A percentile compares a stretch with the other conserved stretches of the same genome.
phyloP scores from a whole-genome alignment of 805 yeast genomes.

The Starmera caribaea region DNA sequence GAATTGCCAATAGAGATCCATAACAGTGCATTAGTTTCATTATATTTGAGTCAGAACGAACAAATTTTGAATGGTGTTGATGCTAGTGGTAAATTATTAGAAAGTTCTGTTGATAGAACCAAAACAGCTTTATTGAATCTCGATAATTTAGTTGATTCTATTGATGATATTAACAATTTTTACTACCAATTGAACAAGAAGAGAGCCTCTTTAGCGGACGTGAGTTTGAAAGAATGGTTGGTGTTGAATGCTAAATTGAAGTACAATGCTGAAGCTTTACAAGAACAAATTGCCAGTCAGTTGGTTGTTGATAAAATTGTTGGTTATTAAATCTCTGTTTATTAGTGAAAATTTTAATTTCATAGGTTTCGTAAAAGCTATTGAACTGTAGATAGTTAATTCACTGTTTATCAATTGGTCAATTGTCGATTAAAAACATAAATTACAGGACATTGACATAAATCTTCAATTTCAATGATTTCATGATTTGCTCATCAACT shows the following conservation, averaged over 20 bases:
- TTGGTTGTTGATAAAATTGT: slow-evolving; percentile 11
- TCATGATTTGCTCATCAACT: too few species aligned
- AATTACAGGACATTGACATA: too few species aligned
- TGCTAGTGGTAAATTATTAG: slow-evolving; percentile 11
- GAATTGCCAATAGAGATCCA: slow-evolving; percentile 60
- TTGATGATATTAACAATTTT: slow-evolving; percentile 16
- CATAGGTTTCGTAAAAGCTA: too few species aligned
- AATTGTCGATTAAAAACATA: too few species aligned
- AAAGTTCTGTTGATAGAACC: slow-evolving; percentile 10
- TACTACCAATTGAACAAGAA: slow-evolving; percentile 18
- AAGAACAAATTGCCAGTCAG: slow-evolving; percentile 14
- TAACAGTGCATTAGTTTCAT: slow-evolving; percentile 58
- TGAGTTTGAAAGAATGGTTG: slow-evolving; percentile 18
- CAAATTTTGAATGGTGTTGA: slow-evolving; percentile 4
- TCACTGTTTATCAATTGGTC: too few species aligned
- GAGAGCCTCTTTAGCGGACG: slow-evolving; percentile 7
- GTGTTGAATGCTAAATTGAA: slow-evolving; percentile 21
- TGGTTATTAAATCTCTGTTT: too few species aligned
- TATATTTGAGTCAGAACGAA: slow-evolving; percentile 32
- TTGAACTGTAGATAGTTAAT: too few species aligned
- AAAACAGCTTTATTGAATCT: slow-evolving; percentile 11
- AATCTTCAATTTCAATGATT: too few species aligned
- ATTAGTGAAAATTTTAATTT: too few species aligned
- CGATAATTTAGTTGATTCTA: slow-evolving; percentile 15
- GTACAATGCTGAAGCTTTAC: slow-evolving; percentile 17